These are phyloP conservation scores for Solanum paucissectum DNA, from an alignment of 257 asterid genomes.

Conservation along the genomic window DNA sequence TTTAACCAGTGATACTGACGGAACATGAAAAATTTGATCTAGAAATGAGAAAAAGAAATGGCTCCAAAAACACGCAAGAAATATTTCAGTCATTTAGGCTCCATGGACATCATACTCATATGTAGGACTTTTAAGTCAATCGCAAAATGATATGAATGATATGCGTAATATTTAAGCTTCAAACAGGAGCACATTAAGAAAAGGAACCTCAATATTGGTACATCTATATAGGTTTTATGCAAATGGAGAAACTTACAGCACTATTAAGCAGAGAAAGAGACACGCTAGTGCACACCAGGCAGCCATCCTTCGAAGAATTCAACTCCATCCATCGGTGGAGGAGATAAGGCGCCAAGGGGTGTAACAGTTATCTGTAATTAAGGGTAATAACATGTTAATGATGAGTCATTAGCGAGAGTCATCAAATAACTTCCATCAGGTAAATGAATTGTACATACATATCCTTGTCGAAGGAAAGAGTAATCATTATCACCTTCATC, in stretches of 20 bases:
- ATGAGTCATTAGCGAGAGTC: not conserved
- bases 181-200: not conserved
- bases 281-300: slow-evolving; percentile 19
- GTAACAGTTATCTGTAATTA: slow-evolving; percentile 61
- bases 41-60: not conserved
- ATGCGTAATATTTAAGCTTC: not conserved
- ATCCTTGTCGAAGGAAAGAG: slow-evolving; percentile 48
- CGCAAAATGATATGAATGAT: not conserved
- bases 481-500: slow-evolving; percentile 43
- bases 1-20: not conserved
- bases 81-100: not conserved
- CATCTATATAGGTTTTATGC: not conserved
- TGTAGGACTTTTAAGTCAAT: not conserved
- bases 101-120: not conserved
- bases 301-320: slow-evolving; percentile 56
- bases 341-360: slow-evolving; percentile 69
- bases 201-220: not conserved
- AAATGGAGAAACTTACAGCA: not conserved
- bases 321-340: slow-evolving; percentile 42
- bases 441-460: slow-evolving; percentile 36
- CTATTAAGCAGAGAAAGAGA: slow-evolving; percentile 1
- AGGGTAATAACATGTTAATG: not conserved
- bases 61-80: not conserved
- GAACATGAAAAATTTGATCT: not conserved
- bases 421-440: not conserved